Conservation (phyloP, 2,329 filamentous ascomycete genomes). For the Microdochium trichocladiopsis region DNA sequence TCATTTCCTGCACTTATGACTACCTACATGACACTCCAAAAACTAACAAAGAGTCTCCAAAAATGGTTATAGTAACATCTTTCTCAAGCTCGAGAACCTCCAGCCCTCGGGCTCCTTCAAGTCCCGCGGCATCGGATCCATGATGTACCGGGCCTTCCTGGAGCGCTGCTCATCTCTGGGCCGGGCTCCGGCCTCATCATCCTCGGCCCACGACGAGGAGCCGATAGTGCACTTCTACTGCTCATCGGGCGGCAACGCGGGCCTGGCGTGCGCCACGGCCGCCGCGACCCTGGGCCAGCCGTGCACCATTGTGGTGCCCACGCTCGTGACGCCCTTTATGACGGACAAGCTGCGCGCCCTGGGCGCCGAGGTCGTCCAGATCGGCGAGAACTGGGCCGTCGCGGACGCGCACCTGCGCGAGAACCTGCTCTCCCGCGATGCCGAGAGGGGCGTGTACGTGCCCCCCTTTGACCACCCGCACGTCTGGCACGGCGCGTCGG, state of each 20-base stretch:
- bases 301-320: slow-evolving; percentile 70
- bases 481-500: slow-evolving; percentile 60
- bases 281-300: slow-evolving; percentile 56
- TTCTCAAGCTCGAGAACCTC: slow-evolving; percentile 78
- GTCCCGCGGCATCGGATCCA: slow-evolving; percentile 67
- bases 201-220: background rate
- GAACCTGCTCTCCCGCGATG: slow-evolving; percentile 45
- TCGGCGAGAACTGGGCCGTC: slow-evolving; percentile 61
- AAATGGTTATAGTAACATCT: slow-evolving; percentile 71
- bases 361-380: slow-evolving; percentile 61
- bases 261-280: slow-evolving; percentile 72
- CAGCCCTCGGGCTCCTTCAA: slow-evolving; percentile 87
- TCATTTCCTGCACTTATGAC: too few relatives aligned
- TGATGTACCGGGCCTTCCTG: slow-evolving; percentile 42
- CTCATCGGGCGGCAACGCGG: slow-evolving; percentile 77
- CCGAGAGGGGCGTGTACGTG: slow-evolving; percentile 50
- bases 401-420: slow-evolving; percentile 61
- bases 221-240: slow-evolving; percentile 61
- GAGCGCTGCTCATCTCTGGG: slow-evolving; percentile 24
- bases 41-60: too few relatives aligned
- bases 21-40: too few relatives aligned
- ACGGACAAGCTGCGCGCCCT: slow-evolving; percentile 62
- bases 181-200: slow-evolving; percentile 21
- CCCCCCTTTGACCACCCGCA: slow-evolving; percentile 63
- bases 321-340: slow-evolving; percentile 60